Conservation (phyloP, 2,329 filamentous ascomycete species). For the Aspergillus sp. region DNA sequence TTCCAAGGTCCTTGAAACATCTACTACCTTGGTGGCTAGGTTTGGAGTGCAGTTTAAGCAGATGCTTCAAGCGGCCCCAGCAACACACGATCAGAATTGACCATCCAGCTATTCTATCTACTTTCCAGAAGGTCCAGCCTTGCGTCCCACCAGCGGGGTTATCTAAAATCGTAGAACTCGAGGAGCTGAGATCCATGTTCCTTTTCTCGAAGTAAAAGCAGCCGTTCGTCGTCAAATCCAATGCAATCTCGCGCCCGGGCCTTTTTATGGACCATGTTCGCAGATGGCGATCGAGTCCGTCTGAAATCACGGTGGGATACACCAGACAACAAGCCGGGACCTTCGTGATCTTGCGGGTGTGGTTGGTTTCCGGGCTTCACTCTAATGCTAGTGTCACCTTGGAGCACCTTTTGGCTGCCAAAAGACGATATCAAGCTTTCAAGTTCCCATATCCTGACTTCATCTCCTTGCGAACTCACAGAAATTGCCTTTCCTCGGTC, state of each 20-base stretch:
- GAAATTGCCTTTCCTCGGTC: slow-evolving; percentile 84
- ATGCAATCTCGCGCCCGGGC: slow-evolving; percentile 63
- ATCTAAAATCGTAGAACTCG: slow-evolving; percentile 86
- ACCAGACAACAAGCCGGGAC: slow-evolving; percentile 4
- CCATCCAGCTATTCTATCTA: not conserved
- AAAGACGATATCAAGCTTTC: slow-evolving; percentile 64
- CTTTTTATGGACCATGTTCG: slow-evolving; percentile 39
- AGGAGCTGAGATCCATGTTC: slow-evolving; percentile 68
- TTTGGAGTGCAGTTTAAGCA: too few relatives aligned
- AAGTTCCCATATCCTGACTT: slow-evolving; percentile 84
- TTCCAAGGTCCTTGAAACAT: slow-evolving; percentile 1
- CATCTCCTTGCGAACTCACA: slow-evolving; percentile 76
- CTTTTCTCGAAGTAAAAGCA: slow-evolving; percentile 78
- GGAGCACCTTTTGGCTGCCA: slow-evolving; percentile 42
- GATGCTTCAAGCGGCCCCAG: too few relatives aligned
- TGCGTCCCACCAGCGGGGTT: not conserved
- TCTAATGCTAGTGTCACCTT: slow-evolving; percentile 54
- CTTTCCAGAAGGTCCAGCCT: not conserved
- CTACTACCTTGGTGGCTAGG: not conserved
- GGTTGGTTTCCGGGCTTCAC: slow-evolving; percentile 45
- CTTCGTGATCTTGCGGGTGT: slow-evolving; percentile 1
- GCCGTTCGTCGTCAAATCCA: slow-evolving; percentile 87
- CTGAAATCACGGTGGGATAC: slow-evolving; percentile 17
- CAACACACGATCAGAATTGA: not conserved
- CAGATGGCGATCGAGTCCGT: slow-evolving; percentile 23